Percentiles rank a stretch among this genome's conserved stretches.
Conservation (phyloP, 2,329 filamentous ascomycete species). For the Ophiostoma novo-ulmi region DNA sequence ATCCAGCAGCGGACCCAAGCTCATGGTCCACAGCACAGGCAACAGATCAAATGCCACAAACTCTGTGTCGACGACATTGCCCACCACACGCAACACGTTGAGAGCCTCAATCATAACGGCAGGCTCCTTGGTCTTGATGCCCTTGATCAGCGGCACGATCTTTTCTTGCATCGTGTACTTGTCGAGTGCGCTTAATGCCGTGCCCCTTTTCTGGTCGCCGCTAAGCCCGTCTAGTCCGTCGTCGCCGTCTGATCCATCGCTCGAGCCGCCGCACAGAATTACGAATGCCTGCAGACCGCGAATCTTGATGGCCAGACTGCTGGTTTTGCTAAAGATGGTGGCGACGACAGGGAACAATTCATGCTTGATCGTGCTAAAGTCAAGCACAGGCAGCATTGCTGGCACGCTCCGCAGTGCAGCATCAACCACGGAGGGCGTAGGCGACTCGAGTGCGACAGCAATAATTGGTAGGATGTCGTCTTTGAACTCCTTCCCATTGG, state of each 20-base stretch:
- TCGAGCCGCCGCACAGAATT: slow-evolving; percentile 75
- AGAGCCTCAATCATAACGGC: slow-evolving; percentile 94
- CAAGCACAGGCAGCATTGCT: slow-evolving; percentile 76
- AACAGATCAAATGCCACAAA: slow-evolving; percentile 89
- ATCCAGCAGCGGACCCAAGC: slow-evolving; percentile 80
- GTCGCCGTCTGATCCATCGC: slow-evolving; percentile 44
- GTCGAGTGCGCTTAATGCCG: slow-evolving; percentile 75
- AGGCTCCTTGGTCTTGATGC: slow-evolving; percentile 95
- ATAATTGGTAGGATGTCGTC: slow-evolving; percentile 89
- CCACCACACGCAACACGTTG: slow-evolving; percentile 77
- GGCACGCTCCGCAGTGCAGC: slow-evolving; percentile 74
- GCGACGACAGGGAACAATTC: slow-evolving; percentile 93
- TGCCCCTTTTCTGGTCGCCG: slow-evolving; percentile 47
- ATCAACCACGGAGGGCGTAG: slow-evolving; percentile 85
- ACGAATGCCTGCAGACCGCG: slow-evolving; percentile 85
- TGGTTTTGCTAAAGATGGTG: slow-evolving; percentile 85
- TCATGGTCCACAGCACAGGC: slow-evolving; percentile 87
- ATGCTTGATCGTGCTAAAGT: slow-evolving; percentile 95
- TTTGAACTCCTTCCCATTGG: slow-evolving; percentile 87
- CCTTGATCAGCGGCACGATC: slow-evolving; percentile 82
- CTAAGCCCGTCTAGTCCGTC: slow-evolving; percentile 73
- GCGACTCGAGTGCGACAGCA: slow-evolving; percentile 75
- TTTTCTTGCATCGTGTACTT: slow-evolving; percentile 99
- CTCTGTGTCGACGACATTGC: slow-evolving; percentile 74
- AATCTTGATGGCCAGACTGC: slow-evolving; percentile 90